Evolutionary conservation across 495 filamentous ascomycete genomes (phyloP), one percentile per base, ranked within the genome.

Genomic region (Tirmania nivea): DNA sequence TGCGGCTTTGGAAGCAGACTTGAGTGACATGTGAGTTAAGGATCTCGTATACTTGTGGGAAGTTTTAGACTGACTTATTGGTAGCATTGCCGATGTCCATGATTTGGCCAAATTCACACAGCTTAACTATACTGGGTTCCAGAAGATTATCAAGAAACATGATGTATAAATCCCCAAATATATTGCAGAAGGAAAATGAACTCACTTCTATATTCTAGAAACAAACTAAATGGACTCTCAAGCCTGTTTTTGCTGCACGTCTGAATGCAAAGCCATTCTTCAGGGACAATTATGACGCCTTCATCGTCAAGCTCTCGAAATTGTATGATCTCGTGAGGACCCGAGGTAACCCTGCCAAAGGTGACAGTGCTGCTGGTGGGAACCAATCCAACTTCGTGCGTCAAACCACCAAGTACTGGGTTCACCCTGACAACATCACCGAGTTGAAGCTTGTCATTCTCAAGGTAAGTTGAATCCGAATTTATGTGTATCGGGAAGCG

Each of bases 131-230:
- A 95, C 89, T 0, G 90, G 92, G 0, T 99, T 99, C 63, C 92
- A 95, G 72, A 99, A 99, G 72, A 99, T 99, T 60, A 94, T 99
- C 65, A 99, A 99, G 72, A 99, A 99, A 71, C 90, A 99, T 67
- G 90, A 99, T 73, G 86, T 90, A 69, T 52, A 83, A 75, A 42
- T 7, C 19, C 54, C 19, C 36, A 6, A 14, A 8, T 45, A 14
- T 45, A 31, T 31, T 3, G 25, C 7, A 31, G 25, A 31, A 31
- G 25, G 25, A 31, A 31, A 5, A 3, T 31, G 25, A 31, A n/a
- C 36, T 52, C n/a, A 36, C 20, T 34, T 17, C 7, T 39, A 17
- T 6, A n/a, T 20, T 49, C 19, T 57, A 92, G 83, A 99, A 99
- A 84, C 72, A 83, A 75, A 99, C 90, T 0, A 71, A 76, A 35